Conservation (phyloP, 495 filamentous ascomycete species). For the Evernia prunastri region DNA sequence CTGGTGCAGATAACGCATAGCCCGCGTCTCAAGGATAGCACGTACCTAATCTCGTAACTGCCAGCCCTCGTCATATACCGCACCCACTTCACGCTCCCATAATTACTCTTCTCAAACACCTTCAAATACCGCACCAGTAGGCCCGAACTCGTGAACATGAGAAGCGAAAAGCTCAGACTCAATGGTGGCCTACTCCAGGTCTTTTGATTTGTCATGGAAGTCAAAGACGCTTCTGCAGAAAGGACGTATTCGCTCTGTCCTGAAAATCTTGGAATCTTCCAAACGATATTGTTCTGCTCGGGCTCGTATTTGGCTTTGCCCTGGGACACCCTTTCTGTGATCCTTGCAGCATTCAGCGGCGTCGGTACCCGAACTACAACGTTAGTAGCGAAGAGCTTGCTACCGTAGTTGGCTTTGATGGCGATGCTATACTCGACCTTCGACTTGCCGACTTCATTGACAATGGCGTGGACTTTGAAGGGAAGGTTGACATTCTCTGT, state of each 20-base stretch:
- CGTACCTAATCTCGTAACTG: constrained; percentile 52
- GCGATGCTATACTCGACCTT: constrained; percentile 99
- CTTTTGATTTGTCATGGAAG: constrained; percentile 97
- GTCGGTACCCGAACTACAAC: constrained; percentile 95
- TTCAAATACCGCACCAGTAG: constrained; percentile 92
- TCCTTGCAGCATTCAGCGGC: constrained; percentile 90
- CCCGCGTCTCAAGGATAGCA: constrained; percentile 11
- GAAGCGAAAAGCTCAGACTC: constrained; percentile 79
- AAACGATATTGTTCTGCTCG: constrained; percentile 94
- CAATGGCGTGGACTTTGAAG: constrained; percentile 98
- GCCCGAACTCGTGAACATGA: constrained; percentile 97
- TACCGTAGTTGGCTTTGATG: constrained; percentile 92
- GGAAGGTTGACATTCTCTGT: constrained; percentile 99
- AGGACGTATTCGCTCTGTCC: constrained; percentile 93
- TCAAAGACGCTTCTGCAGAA: constrained; percentile 86
- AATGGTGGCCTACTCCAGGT: constrained; percentile 93
- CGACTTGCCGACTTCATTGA: constrained; percentile 93
- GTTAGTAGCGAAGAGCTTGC: constrained; percentile 95
- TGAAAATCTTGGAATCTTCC: constrained; percentile 97
- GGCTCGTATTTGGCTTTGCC: constrained; percentile 99
- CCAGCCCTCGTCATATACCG: constrained; percentile 95
- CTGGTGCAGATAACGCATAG: background rate
- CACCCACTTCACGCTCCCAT: constrained; percentile 98
- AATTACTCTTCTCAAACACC: constrained; percentile 99
- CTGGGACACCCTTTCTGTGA: constrained; percentile 87